Evolutionary conservation across 2,329 filamentous ascomycete species (phyloP), one percentile per base, ranked within the genome.

Genomic region (Endothia cerciana): DNA sequence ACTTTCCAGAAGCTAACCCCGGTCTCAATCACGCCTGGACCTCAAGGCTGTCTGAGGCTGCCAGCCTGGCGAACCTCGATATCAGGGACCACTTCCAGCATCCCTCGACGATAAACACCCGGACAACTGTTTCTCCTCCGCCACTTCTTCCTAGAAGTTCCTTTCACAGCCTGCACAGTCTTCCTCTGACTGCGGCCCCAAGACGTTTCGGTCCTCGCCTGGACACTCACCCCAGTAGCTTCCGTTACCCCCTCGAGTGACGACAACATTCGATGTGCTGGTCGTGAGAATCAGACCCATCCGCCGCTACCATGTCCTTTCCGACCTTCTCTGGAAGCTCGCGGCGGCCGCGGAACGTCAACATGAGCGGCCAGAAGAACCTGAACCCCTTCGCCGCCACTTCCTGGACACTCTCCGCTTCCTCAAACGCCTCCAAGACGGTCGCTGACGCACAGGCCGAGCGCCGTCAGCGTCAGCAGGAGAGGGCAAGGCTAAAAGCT

Each of bases 301-400:
- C 60, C 56, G 19, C 59, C 61, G 65, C 63, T 75, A 74, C 71
- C 75, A 97, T 97, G 94, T 63, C 61, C 41, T 96, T 95, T 80
- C 89, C 91, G 68, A 93, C 91, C 63, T 99, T 99, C 80, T 95
- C 92, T 30, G 95, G 95, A 72, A 92, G 81, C 78, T 92, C 93
- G 72, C 89, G 92, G 74, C 91, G 92, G 71, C 90, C 91, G 68
- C 90, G 95, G 70, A 94, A 97, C 77, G 93, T 98, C 75, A 97
- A 98, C 79, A 89, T 99, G 68, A 95, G 93, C 71, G 95, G 93
- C 69, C 90, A 94, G 72, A 75, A 73, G 53, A 87, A 87, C 70
- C 82, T 83, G 60, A 97, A 97, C 74, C 92, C 93, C 3, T 97
- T 95, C 77, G 89, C 85, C 67, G 86, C 86, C 70, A 83, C 84